Evolutionary conservation across 2,329 filamentous ascomycete species (phyloP), one percentile per base, ranked within the genome.

Genomic region (Colletotrichum eremochloae): DNA sequence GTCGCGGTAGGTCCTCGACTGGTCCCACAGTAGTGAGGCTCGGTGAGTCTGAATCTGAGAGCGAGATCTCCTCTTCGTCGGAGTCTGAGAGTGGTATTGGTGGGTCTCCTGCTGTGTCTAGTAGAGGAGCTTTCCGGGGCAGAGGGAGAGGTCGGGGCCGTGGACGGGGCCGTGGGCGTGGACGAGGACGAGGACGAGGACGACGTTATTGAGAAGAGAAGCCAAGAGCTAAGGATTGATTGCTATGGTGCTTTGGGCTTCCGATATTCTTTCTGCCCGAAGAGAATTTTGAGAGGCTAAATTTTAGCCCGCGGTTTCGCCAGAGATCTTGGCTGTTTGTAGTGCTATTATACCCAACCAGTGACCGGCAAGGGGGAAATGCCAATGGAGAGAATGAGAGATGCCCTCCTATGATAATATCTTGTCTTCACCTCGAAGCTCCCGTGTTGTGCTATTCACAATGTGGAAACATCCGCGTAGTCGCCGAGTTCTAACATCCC

Each of bases 41-140:
- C 6, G 74, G 74, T n/a, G 64, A 72, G 29, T 74, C 72, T 8
- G 65, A 57, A 24, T 75, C 74, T 5, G 74, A 74, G 15, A 65
- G 63, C 44, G 72, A 67, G 11, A 65, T 68, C 3, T 66, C 62
- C 9, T 64, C 67, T 5, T 57, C 58, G 18, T 73, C 73, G 3
- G 73, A 67, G 36, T 70, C 62, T 20, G 63, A 68, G 31, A 73
- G 64, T 46, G 67, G 67, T 3, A 73, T 73, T 29, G 72, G 64
- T 24, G 70, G 58, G 3, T 38, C 65, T 15, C 53, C 55, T 33
- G 53, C 18, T 33, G 63, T 52, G 18, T 29, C 55, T 5, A 31
- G 31, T 29, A 46, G 52, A 14, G 53, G 60, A 7, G 20, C 65
- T 50, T 12, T 20, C n/a, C 42, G 64, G 24, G 62, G 68, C 18